Percentiles rank a stretch among this genome's conserved stretches.
Evolutionary conservation across 129 eudicot genomes (phyloP).

Genomic region (Apium graveolens): DNA sequence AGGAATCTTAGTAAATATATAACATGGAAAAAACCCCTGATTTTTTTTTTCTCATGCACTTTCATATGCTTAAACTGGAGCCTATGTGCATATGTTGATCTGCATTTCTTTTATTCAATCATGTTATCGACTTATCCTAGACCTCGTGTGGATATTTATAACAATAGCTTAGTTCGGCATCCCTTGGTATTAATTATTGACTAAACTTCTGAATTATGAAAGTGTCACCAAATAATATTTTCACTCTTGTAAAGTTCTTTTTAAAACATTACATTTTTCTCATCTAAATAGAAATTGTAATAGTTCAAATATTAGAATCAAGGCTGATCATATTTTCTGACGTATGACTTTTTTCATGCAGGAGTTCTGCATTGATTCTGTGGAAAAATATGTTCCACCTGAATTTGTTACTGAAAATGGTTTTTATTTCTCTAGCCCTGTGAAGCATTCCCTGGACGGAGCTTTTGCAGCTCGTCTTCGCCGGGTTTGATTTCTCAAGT

Average conservation of each 20-base stretch:
- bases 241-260: background rate
- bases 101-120: background rate
- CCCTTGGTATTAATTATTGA: background rate
- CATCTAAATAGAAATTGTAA: background rate
- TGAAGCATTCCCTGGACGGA: constrained; percentile 78
- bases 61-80: background rate
- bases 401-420: constrained; percentile 55
- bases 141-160: background rate
- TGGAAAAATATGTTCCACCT: constrained; percentile 43
- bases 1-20: background rate
- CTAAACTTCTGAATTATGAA: background rate
- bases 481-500: constrained; percentile 24
- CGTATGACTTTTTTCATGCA: constrained; percentile 22
- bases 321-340: background rate
- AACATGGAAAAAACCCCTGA: background rate
- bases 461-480: constrained; percentile 96
- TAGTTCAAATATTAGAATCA: too few relatives aligned
- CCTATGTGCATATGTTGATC: background rate
- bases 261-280: background rate
- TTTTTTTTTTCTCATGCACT: background rate
- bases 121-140: background rate
- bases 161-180: background rate
- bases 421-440: constrained; percentile 67
- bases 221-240: background rate
- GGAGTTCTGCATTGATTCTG: constrained; percentile 74